Conservation (phyloP, 2,329 filamentous ascomycete species). For the Hypoxylon sp. region DNA sequence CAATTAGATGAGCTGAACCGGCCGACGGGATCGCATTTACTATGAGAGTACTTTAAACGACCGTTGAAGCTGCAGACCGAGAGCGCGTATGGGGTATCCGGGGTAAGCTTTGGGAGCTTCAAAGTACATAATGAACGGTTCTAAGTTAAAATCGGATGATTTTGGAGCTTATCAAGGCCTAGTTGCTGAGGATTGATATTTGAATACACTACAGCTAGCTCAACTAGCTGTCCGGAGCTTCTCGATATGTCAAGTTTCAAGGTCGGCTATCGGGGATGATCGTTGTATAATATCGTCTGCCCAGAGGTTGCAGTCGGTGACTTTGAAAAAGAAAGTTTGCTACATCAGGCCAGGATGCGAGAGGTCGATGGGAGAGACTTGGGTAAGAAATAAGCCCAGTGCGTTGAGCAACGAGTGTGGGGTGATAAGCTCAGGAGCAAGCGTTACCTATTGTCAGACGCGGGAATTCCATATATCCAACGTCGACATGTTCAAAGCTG, state of each 20-base stretch:
- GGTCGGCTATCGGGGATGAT: conserved; percentile 10
- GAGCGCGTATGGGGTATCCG: not conserved
- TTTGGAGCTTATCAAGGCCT: not conserved
- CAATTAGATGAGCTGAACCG: conserved; percentile 15
- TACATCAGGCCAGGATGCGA: not conserved
- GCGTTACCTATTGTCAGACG: conserved; percentile 10
- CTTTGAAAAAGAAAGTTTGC: conserved; percentile 20
- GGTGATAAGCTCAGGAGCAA: conserved; percentile 12
- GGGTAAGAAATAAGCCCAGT: not conserved
- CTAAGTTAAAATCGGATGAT: not conserved
- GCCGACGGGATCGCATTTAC: too few species aligned
- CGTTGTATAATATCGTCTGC: conserved; percentile 1
- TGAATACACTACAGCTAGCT: too few species aligned
- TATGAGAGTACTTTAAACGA: not conserved
- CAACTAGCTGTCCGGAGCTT: not conserved
- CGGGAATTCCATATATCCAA: not conserved
- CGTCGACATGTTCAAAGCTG: not conserved
- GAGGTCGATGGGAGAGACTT: conserved; percentile 8
- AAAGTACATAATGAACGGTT: too few species aligned
- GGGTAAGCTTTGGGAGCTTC: not conserved
- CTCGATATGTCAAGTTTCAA: conserved; percentile 2
- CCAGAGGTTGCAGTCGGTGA: not conserved
- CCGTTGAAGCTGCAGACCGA: not conserved
- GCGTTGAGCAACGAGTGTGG: conserved; percentile 13
- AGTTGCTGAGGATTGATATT: not conserved